Percentiles rank a stretch among this genome's conserved stretches.
These are phyloP conservation scores for Oryza australiensis DNA, from an alignment of 176 grass and related monocot genomes.

Conservation along the genomic window DNA sequence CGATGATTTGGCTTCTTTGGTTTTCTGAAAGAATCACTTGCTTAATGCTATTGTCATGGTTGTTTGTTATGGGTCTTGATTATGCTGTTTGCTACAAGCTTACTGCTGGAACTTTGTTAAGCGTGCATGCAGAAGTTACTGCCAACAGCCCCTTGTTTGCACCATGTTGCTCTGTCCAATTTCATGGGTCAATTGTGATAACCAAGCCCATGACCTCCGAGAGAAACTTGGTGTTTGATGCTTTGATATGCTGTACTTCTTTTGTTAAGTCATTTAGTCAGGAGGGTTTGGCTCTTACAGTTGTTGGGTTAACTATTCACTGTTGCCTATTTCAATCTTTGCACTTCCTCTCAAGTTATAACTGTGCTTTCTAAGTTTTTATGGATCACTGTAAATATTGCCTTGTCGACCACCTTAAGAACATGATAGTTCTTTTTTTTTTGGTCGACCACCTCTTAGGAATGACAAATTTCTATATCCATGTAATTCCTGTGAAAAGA, in stretches of 20 bases:
- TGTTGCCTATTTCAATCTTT: background rate
- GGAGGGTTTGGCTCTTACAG: background rate
- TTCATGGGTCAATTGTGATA: background rate
- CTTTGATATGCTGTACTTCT: constrained; percentile 7
- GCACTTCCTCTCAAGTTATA: background rate
- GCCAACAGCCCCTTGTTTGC: background rate
- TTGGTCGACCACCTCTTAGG: too few species aligned
- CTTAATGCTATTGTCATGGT: background rate
- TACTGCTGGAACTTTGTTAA: background rate
- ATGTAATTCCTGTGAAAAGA: background rate
- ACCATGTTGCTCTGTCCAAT: background rate
- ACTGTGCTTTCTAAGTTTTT: background rate
- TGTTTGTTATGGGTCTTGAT: background rate
- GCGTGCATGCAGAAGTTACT: background rate
- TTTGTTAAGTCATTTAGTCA: background rate
- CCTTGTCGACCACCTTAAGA: background rate
- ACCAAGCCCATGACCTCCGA: background rate
- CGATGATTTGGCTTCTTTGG: background rate
- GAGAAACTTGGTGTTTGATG: background rate
- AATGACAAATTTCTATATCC: background rate
- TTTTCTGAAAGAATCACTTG: constrained; percentile 6
- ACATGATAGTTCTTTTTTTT: background rate
- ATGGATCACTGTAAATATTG: background rate
- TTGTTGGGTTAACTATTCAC: background rate
- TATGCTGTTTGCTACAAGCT: background rate